Evolutionary conservation across 2,329 filamentous ascomycete genomes (phyloP), one percentile per base, ranked within the genome.

Genomic region (Epichloe gansuensis): DNA sequence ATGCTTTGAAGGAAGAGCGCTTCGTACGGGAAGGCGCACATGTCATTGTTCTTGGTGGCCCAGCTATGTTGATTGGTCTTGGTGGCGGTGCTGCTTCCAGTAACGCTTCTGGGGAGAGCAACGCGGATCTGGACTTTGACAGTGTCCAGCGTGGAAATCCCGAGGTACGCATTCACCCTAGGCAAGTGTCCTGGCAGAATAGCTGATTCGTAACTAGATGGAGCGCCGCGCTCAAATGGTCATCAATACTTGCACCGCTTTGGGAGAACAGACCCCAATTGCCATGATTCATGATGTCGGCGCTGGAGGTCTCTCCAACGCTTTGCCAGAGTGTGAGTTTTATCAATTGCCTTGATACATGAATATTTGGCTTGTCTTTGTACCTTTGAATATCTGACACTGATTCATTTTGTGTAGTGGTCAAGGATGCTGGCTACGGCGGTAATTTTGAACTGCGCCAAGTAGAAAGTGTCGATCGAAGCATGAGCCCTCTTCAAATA

Each of bases 211-310:
- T 11, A 28, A 39, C 5, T 46, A 62, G 71, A 91, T 97, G 69
- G 89, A 98, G 69, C 80, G 93, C 57, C 81, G 93, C 61, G 93
- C 91, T 2, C 93, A 98, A 71, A 95, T 97, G 80, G 93, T 98
- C 58, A 98, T 98, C 69, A 93, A 97, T 69, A 85, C 89, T 4
- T 98, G 93, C 67, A 83, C 87, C 31, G 85, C 88, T 3, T 79
- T 97, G 61, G 91, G 91, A 15, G 74, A 83, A 4, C 76, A 89
- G 57, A 97, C 86, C 65, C 93, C 93, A 0, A 97, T 98, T 60
- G 85, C 88, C 52, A 91, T 97, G 72, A 97, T 98, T 58, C 93
- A 98, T 67, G 93, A 98, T 65, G 93, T 98, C 46, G 93, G 93
- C 56, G 93, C 93, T 49, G 93, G 93, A 62, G 93, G 93, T 55